These are phyloP conservation scores for Bruguiera parviflora DNA, from an alignment of 345 rosid genomes.

Conservation along the genomic window DNA sequence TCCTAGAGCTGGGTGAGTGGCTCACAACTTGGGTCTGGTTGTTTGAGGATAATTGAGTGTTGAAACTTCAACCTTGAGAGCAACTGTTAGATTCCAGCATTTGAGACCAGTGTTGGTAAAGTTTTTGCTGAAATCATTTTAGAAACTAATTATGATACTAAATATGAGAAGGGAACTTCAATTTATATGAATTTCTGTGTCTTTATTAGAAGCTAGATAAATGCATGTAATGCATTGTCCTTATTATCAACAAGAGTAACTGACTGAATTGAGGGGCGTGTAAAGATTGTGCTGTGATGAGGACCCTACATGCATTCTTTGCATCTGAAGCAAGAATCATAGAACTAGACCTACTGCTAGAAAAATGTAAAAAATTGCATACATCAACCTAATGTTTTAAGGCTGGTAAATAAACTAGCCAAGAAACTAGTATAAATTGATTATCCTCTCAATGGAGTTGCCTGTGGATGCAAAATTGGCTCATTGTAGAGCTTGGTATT, in stretches of 20 bases:
- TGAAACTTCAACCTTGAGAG: no score
- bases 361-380: not conserved
- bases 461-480: slow-evolving; percentile 8
- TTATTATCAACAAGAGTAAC: not conserved
- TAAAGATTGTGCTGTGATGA: not conserved
- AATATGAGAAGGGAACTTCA: no score
- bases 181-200: no score
- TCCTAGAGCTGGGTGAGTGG: slow-evolving; percentile 90
- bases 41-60: no score
- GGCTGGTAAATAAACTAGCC: not conserved
- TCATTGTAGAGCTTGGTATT: slow-evolving; percentile 12
- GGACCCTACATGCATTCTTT: not conserved
- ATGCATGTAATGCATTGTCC: not conserved
- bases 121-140: no score
- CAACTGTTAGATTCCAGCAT: no score
- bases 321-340: not conserved
- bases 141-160: no score
- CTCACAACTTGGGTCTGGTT: not conserved
- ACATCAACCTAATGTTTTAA: not conserved
- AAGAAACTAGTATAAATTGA: not conserved
- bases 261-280: not conserved
- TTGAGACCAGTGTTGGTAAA: no score
- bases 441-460: slow-evolving; percentile 5
- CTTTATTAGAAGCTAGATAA: not conserved
- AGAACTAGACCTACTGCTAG: no score